Evolutionary conservation across 108 stramenopile species (phyloP).

Genomic region (Skeletonema grethae): DNA sequence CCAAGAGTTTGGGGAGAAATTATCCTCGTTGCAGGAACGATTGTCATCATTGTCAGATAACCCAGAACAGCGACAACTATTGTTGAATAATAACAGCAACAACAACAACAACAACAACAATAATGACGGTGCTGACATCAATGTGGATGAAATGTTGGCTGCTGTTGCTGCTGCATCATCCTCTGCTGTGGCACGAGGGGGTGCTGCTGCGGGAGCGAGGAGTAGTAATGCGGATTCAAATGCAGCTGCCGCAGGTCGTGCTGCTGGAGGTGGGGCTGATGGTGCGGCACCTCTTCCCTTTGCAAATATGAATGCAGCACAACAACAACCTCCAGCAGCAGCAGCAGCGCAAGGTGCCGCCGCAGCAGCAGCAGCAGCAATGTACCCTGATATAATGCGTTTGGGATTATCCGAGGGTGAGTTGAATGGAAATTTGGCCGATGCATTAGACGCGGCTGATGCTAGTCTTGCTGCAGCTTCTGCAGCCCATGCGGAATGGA

Average conservation of each 20-base stretch:
- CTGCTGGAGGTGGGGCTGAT: not conserved
- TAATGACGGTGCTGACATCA: not conserved
- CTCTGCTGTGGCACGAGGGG: not conserved
- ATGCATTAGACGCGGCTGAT: not conserved
- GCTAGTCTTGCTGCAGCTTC: constrained; percentile 6
- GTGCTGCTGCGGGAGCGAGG: not conserved
- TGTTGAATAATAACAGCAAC: constrained; percentile 5
- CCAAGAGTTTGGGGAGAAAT: constrained; percentile 22
- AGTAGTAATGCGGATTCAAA: not conserved
- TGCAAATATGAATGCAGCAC: not conserved
- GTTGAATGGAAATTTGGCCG: not conserved
- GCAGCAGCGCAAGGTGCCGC: not conserved
- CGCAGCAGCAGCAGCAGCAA: not conserved
- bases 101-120: not conserved
- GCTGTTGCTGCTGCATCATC: constrained; percentile 2
- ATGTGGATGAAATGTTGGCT: constrained; percentile 8
- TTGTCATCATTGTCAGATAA: constrained; percentile 3
- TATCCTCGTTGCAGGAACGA: constrained; percentile 14
- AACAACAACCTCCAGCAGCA: no score
- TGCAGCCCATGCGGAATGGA: constrained; percentile 4
- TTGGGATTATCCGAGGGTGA: not conserved
- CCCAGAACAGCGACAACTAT: not conserved
- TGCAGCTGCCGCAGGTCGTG: not conserved
- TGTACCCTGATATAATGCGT: not conserved
- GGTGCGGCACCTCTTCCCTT: not conserved